Conservation (phyloP, 345 rosid genomes). For the Linum usitatissimum region DNA sequence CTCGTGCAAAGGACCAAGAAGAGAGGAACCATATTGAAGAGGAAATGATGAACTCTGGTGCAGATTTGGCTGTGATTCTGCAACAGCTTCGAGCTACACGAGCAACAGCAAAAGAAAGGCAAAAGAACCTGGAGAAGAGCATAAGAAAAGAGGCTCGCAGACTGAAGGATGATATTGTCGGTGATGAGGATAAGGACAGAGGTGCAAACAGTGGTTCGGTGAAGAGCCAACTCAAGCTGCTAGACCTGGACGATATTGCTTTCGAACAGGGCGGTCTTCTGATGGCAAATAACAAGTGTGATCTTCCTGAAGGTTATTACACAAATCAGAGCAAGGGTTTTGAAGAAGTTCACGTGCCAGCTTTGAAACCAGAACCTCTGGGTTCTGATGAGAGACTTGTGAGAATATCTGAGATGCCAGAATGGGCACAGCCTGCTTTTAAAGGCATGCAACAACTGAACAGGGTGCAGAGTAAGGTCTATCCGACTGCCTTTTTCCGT, state of each 20-base stretch:
- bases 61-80: constrained; percentile 59
- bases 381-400: constrained; percentile 61
- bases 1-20: constrained; percentile 83
- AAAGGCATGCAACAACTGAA: constrained; percentile 83
- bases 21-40: constrained; percentile 72
- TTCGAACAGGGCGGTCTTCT: constrained; percentile 83
- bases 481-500: constrained; percentile 59
- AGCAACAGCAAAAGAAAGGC: constrained; percentile 94
- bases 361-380: constrained; percentile 46
- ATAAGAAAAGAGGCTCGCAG: constrained; percentile 91
- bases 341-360: constrained; percentile 95
- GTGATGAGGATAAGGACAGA: constrained; percentile 59
- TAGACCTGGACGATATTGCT: constrained; percentile 68
- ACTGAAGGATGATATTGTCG: constrained; percentile 64
- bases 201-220: constrained; percentile 68
- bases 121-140: constrained; percentile 81
- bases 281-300: constrained; percentile 81
- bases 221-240: constrained; percentile 75
- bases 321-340: constrained; percentile 58
- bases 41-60: constrained; percentile 65
- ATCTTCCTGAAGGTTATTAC: constrained; percentile 68
- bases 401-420: constrained; percentile 72
- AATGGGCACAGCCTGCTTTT: constrained; percentile 90
- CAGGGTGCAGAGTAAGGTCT: constrained; percentile 88
- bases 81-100: constrained; percentile 92